Evolutionary conservation across 2,329 filamentous ascomycete genomes (phyloP), one percentile per base, ranked within the genome.

Genomic region (Colletotrichum tanaceti): DNA sequence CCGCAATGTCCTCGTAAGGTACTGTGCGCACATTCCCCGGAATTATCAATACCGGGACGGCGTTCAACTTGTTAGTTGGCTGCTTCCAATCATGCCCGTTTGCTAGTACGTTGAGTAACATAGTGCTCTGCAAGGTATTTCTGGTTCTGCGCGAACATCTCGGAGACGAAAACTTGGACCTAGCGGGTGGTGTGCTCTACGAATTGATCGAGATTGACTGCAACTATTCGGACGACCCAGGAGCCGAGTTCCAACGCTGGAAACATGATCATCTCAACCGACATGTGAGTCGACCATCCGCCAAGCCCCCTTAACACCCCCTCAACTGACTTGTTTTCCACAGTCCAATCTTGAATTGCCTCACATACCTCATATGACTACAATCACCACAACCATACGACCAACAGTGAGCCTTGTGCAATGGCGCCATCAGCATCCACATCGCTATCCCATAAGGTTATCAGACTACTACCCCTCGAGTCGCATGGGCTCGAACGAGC

Each of bases 31-130:
- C 70, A 78, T 83, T 35, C 82, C 82, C 46, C 78, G 82, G 50
- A 84, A 84, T 63, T 82, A 80, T 65, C 79, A 81, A 63, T 84
- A 84, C 68, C 79, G 79, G 58, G 82, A 84, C 72, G 81, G 82
- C 13, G 75, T 83, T 41, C 78, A 79, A 54, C 77, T 82, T 63
- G 79, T 82, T 32, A 67, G 77, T 70, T 22, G 58, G 14, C 11
- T 41, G 57, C 10, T 5, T 9, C 5, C 28, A 22, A 16, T 22
- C 24, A 32, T 16, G 9, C 18, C 5, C 14, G 22, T 13, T 44
- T 22, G 35, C 11, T n/a, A 11, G 49, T 7, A 39, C 7, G 9
- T 20, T 18, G 6, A 28, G 13, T 20, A 35, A 38, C 43, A 20
- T 52, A 39, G 38, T 38, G 10, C 5, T 13, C 24, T 9, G 24